Base-by-base conservation (phyloP, 1,284 basidiomycete genomes). In the Ustilago trichophora region DNA sequence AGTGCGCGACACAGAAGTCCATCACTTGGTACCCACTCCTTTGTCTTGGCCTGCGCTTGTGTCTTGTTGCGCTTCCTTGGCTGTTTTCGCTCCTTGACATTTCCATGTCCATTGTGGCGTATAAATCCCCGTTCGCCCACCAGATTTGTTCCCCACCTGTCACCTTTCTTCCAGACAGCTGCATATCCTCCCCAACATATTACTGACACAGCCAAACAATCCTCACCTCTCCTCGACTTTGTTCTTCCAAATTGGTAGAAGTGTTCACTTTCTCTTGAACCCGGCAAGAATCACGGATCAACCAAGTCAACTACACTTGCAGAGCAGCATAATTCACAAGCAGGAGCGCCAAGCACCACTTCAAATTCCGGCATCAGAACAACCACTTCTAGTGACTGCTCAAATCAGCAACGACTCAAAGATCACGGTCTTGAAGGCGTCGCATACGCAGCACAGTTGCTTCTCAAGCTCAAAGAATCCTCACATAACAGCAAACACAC, bases 371-470 rank as follows among this genome's bases (percentile, higher is more conserved):
- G 8, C n/a, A 8, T 34, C 24, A 35, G n/a, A n/a, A n/a, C n/a
- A n/a, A n/a, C n/a, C n/a, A n/a, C n/a, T n/a, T n/a, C n/a, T n/a
- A n/a, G n/a, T n/a, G n/a, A n/a, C n/a, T n/a, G n/a, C n/a, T 10
- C 36, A 10, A 18, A n/a, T 8, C 26, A 33, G 6, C 53, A 41
- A 18, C 24, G 49, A 15, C 37, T 59, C 19, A 40, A 38, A 24
- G 22, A 35, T 11, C 21, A 37, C 35, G 58, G 42, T n/a, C 37
- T 55, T 6, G 58, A 62, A 40, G 63, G 63, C 12, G 29, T 66
- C 16, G 55, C 63, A 0, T 66, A 66, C 63, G 63, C 55, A 7
- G 63, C 63, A 5, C 35, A 49, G 7, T 51, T 66, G 4, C 56
- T 66, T 0, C 42, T 66, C 1, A 58, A 47, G 47, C 41, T 64